Conservation (phyloP, 1,139 yeast genomes). For the Lodderomyces pseudojiufengensis region DNA sequence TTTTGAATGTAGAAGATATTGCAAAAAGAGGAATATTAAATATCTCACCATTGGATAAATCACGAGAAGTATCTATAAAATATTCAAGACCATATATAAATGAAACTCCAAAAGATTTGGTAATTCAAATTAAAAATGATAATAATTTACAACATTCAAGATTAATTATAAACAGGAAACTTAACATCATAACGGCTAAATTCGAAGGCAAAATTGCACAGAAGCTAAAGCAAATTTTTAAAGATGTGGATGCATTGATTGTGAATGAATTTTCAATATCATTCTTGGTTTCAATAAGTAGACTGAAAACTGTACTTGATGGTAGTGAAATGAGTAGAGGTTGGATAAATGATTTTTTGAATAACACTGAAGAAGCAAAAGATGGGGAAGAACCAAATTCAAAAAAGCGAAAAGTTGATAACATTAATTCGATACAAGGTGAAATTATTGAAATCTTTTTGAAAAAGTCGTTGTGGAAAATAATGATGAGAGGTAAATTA, state of each 20-base stretch:
- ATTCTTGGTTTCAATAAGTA: slow-evolving; percentile 25
- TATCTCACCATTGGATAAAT: slow-evolving; percentile 17
- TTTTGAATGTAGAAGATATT: slow-evolving; percentile 49
- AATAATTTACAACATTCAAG: slow-evolving; percentile 16
- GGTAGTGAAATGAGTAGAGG: slow-evolving; percentile 32
- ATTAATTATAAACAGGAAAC: slow-evolving; percentile 27
- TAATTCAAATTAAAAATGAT: slow-evolving; percentile 47
- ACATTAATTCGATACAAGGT: slow-evolving; percentile 18
- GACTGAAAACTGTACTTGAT: slow-evolving; percentile 32
- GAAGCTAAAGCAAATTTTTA: slow-evolving; percentile 27
- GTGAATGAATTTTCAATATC: slow-evolving; percentile 20
- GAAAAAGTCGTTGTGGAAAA: slow-evolving; percentile 33
- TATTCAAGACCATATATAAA: slow-evolving; percentile 60
- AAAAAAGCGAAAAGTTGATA: slow-evolving; percentile 8
- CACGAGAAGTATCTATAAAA: slow-evolving; percentile 22
- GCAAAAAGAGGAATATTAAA: slow-evolving; percentile 38
- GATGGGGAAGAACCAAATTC: slow-evolving; percentile 12
- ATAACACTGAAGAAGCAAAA: slow-evolving; percentile 3
- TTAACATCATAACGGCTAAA: slow-evolving; percentile 24
- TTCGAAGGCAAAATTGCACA: slow-evolving; percentile 24
- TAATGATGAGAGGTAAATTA: slow-evolving; percentile 23
- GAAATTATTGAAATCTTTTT: slow-evolving; percentile 35
- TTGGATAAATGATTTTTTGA: slow-evolving; percentile 31
- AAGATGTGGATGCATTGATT: slow-evolving; percentile 20
- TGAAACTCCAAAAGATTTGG: slow-evolving; percentile 43